phyloP scores from a whole-genome alignment of 2,329 filamentous ascomycete genomes.

The Clonostachys rhizophaga region DNA sequence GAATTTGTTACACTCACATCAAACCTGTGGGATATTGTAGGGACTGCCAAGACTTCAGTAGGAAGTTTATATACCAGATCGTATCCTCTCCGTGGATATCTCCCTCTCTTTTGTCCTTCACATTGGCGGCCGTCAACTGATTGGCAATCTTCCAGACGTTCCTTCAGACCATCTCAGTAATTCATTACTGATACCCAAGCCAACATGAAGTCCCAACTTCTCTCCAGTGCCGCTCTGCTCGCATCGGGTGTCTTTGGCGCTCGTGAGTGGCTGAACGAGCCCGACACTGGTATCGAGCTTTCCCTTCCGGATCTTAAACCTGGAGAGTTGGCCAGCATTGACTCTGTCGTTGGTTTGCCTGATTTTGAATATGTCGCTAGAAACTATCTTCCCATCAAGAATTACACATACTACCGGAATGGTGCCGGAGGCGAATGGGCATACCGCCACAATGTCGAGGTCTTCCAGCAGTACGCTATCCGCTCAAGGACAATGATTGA shows the following conservation, averaged over 20 bases:
- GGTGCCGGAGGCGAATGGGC: slow-evolving; percentile 44
- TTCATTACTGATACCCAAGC: neutral
- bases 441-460: slow-evolving; percentile 46
- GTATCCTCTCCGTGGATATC: too few relatives aligned
- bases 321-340: slow-evolving; percentile 27
- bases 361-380: slow-evolving; percentile 46
- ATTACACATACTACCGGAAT: slow-evolving; percentile 44
- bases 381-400: slow-evolving; percentile 29
- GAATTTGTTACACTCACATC: too few relatives aligned
- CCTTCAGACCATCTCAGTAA: neutral
- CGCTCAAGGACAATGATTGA: slow-evolving; percentile 26
- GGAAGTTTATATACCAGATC: too few relatives aligned
- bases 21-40: too few relatives aligned
- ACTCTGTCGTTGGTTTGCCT: slow-evolving; percentile 34
- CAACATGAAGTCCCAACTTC: slow-evolving; percentile 3
- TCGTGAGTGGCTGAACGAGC: slow-evolving; percentile 23
- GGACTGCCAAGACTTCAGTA: too few relatives aligned
- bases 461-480: slow-evolving; percentile 37
- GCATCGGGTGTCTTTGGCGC: slow-evolving; percentile 17
- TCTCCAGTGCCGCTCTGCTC: slow-evolving; percentile 12
- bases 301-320: slow-evolving; percentile 23
- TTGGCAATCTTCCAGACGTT: too few relatives aligned
- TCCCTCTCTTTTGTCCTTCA: too few relatives aligned
- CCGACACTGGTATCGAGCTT: slow-evolving; percentile 23
- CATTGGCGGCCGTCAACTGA: too few relatives aligned